These are phyloP conservation scores for Sordariomycetes sp. DNA, from an alignment of 2,329 filamentous ascomycete genomes.

Conservation along the genomic window DNA sequence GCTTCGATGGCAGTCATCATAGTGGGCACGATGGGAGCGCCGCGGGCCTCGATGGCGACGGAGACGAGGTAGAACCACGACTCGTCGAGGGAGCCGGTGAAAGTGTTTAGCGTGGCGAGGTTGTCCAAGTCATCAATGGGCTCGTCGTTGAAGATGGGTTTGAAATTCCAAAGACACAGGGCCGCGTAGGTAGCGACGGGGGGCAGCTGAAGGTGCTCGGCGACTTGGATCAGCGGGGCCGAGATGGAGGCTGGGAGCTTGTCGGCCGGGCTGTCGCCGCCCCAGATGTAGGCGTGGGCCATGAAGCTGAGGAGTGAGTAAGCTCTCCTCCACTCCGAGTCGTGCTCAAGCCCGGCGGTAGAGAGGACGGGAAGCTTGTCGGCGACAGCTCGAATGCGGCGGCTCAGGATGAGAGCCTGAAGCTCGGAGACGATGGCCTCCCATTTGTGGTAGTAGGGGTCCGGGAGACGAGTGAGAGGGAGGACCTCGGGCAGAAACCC, in stretches of 20 bases:
- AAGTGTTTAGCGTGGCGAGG: constrained; percentile 74
- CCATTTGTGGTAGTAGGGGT: constrained; percentile 92
- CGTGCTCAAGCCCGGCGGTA: constrained; percentile 66
- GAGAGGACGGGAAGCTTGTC: constrained; percentile 74
- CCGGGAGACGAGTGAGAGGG: constrained; percentile 68
- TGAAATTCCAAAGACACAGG: constrained; percentile 93
- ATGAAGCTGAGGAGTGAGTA: constrained; percentile 87
- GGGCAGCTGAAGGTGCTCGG: constrained; percentile 67
- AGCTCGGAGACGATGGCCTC: constrained; percentile 77
- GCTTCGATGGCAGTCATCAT: constrained; percentile 83
- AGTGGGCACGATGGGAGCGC: constrained; percentile 71
- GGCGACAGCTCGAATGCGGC: constrained; percentile 66
- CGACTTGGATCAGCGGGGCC: constrained; percentile 67
- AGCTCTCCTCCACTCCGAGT: constrained; percentile 85
- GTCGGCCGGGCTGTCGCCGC: constrained; percentile 71
- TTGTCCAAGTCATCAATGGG: constrained; percentile 75
- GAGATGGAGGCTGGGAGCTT: constrained; percentile 70
- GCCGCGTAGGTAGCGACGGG: constrained; percentile 91
- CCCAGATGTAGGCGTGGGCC: constrained; percentile 93
- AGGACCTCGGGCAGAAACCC: constrained; percentile 79
- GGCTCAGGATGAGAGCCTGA: constrained; percentile 75
- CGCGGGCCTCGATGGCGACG: constrained; percentile 87
- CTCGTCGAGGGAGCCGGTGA: constrained; percentile 89
- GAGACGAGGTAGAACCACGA: constrained; percentile 98
- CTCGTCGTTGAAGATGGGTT: constrained; percentile 76